Base-by-base conservation (phyloP, 352 stramenopile species). In the Pilasporangium apinafurcum region DNA sequence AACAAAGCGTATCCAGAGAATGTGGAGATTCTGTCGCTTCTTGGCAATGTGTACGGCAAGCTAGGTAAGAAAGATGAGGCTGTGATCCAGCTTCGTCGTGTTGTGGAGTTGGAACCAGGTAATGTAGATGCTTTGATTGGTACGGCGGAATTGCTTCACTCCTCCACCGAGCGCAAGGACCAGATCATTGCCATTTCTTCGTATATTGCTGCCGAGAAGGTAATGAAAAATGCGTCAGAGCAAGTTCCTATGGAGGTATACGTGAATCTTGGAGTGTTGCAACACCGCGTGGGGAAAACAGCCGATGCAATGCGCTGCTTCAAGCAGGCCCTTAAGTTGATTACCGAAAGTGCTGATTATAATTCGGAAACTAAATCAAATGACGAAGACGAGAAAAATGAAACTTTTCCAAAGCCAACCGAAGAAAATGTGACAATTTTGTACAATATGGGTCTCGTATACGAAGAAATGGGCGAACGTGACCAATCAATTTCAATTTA, bases 401-500 rank as follows among this genome's bases (percentile, higher is more conserved):
- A 59, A 12, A 37, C 29, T n/a, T 49, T 57, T 2, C 77, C 77
- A 3, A 85, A 67, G 37, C 62, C 78, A 30, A 67, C 63, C 48
- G 59, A 77, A 63, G 60, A 73, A 13, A 97, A 97, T 37, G 82
- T 96, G 14, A 98, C 87, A 22, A 89, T 98, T 58, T 56, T 96
- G 39, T 98, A 98, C 73, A 98, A 98, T 61, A 76, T 98, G 50
- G 95, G 86, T 10, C 72, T 96, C 6, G 77, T 98, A 20, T 96
- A 97, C 44, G 94, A 98, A 68, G 78, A 96, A 49, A 73, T 86
- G 22, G 94, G 93, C 27, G 71, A 96, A 36, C 90, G 90, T 38
- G 68, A 97, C 14, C 78, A 80, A 22, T 92, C 94, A 5, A 83
- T 95, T 16, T 77, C 83, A 43, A 75, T 98, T 21, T 96, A 98